These are phyloP conservation scores for Galerina sulciceps DNA, from an alignment of 768 basidiomycete species.

Conservation along the genomic window DNA sequence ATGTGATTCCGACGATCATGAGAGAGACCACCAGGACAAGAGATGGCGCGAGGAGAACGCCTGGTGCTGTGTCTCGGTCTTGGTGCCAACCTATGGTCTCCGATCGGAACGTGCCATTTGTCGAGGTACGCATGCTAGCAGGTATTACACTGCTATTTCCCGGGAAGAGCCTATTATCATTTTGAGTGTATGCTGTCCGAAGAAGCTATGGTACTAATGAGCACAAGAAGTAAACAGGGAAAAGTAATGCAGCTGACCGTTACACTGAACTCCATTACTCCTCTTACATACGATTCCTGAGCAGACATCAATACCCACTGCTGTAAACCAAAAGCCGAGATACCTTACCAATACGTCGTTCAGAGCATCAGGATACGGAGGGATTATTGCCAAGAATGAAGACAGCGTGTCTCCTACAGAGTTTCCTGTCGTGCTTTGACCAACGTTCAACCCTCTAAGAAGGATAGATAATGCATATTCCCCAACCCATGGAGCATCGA, in stretches of 20 bases:
- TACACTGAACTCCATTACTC: slow-evolving; percentile 25
- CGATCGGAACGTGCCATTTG: slow-evolving; percentile 20
- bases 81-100: slow-evolving; percentile 27
- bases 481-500: slow-evolving; percentile 24
- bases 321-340: background rate
- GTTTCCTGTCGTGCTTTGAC: slow-evolving; percentile 21
- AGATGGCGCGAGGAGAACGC: slow-evolving; percentile 23
- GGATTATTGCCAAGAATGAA: slow-evolving; percentile 16
- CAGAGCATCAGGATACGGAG: slow-evolving; percentile 9
- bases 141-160: slow-evolving; percentile 17
- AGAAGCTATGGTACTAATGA: slow-evolving; percentile 14
- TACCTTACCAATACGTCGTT: slow-evolving; percentile 19
- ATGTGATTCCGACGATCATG: slow-evolving; percentile 15
- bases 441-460: slow-evolving; percentile 16
- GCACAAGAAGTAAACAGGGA: background rate
- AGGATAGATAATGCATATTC: slow-evolving; percentile 21
- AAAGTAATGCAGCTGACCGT: slow-evolving; percentile 13
- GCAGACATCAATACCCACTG: background rate
- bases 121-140: slow-evolving; percentile 15
- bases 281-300: slow-evolving; percentile 22
- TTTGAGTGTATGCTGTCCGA: slow-evolving; percentile 22
- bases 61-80: slow-evolving; percentile 16
- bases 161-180: slow-evolving; percentile 17
- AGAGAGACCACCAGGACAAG: slow-evolving; percentile 20
- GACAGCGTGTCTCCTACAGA: slow-evolving; percentile 21